These are phyloP conservation scores for Globisporangium emineosum DNA, from an alignment of 352 stramenopile species.

Conservation along the genomic window DNA sequence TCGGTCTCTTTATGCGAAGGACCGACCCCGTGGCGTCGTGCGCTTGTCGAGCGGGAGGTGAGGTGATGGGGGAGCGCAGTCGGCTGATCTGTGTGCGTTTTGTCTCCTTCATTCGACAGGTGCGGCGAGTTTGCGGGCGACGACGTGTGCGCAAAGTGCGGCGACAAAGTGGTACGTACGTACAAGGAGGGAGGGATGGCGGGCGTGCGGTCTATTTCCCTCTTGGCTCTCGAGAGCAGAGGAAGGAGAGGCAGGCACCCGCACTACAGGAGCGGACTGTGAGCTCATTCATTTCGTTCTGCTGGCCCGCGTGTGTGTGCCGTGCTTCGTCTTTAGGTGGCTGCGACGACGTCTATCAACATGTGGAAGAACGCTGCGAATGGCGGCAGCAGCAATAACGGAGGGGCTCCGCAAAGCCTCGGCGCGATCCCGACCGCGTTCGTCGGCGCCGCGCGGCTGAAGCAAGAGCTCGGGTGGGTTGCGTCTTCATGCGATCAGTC, in stretches of 20 bases:
- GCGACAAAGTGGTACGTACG: conserved; percentile 52
- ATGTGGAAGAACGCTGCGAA: conserved; percentile 56
- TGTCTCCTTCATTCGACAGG: conserved; percentile 12
- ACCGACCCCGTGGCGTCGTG: too few relatives aligned
- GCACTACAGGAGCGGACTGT: background rate
- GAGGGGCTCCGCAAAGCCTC: conserved; percentile 27
- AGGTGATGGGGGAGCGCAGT: background rate
- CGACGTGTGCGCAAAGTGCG: conserved; percentile 56
- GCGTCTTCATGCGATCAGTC: background rate
- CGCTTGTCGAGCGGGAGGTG: background rate
- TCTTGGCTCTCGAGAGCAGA: background rate
- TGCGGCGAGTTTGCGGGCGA: conserved; percentile 61
- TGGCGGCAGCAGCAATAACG: conserved; percentile 27
- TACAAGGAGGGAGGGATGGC: background rate
- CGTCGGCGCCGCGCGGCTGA: conserved; percentile 42
- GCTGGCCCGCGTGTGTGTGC: background rate
- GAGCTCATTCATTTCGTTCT: conserved; percentile 2
- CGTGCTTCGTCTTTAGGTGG: conserved; percentile 24
- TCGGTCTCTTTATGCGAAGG: conserved; percentile 2
- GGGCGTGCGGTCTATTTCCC: background rate
- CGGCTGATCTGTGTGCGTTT: background rate
- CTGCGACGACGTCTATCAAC: conserved; percentile 30
- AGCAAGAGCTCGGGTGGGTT: conserved; percentile 50
- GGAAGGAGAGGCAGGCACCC: background rate
- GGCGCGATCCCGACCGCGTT: conserved; percentile 69